phyloP scores from a whole-genome alignment of 768 basidiomycete species.

The Amanita fuliginea region DNA sequence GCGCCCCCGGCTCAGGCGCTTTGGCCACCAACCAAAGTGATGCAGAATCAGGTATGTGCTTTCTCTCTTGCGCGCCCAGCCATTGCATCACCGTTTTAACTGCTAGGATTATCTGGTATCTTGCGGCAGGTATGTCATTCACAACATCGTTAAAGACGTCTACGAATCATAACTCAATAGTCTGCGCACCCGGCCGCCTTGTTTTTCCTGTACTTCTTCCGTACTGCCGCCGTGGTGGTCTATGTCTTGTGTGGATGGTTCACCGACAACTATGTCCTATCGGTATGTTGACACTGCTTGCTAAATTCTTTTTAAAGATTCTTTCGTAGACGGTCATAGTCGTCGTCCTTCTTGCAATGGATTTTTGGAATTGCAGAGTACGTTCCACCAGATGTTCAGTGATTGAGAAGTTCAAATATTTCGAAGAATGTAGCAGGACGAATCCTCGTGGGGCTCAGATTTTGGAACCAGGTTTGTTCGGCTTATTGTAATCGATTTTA shows the following conservation, averaged over 20 bases:
- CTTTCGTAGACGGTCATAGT: conserved; percentile 66
- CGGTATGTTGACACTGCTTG: conserved; percentile 39
- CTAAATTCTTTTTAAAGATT: neutral
- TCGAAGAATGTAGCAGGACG: conserved; percentile 85
- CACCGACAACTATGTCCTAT: conserved; percentile 85
- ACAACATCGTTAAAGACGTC: neutral
- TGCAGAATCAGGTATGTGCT: conserved; percentile 62
- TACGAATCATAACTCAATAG: conserved; percentile 23
- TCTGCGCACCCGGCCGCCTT: conserved; percentile 76
- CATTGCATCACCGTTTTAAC: conserved; percentile 2
- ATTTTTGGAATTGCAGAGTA: conserved; percentile 97
- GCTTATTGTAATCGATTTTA: neutral
- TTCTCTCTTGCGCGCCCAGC: neutral
- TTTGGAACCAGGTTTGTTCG: conserved; percentile 82
- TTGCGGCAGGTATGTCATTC: conserved; percentile 51
- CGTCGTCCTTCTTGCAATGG: conserved; percentile 89
- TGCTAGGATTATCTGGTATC: conserved; percentile 58
- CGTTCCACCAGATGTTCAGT: conserved; percentile 11
- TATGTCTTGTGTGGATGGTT: conserved; percentile 92
- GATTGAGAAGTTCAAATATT: neutral
- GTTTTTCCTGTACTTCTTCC: conserved; percentile 85
- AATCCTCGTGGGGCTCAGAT: conserved; percentile 87
- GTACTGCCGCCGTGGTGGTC: conserved; percentile 76
- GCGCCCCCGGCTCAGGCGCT: conserved; percentile 20
- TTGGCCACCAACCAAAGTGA: conserved; percentile 50